phyloP scores from a whole-genome alignment of 805 yeast species.

The Tetrapisispora phaffii region DNA sequence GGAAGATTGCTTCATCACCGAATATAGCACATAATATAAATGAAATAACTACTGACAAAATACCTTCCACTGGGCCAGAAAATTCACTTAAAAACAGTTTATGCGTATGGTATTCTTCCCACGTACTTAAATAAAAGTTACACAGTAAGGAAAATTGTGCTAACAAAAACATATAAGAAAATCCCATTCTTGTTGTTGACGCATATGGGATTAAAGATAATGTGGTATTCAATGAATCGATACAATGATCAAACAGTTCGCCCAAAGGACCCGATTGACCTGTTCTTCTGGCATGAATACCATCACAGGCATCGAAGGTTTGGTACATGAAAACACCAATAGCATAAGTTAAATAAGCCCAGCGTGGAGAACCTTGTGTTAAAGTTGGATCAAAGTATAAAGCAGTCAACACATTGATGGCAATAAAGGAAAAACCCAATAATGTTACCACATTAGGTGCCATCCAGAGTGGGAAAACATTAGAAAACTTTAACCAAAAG shows the following conservation, averaged over 20 bases:
- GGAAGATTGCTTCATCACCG: conserved; percentile 67
- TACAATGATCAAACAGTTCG: conserved; percentile 87
- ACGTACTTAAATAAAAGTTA: conserved; percentile 82
- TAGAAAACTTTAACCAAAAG: conserved; percentile 69
- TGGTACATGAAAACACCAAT: conserved; percentile 82
- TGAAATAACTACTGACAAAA: conserved; percentile 47
- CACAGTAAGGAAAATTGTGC: conserved; percentile 65
- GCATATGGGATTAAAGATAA: conserved; percentile 66
- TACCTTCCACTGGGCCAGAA: conserved; percentile 95
- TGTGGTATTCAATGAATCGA: conserved; percentile 69
- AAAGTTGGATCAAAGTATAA: conserved; percentile 68
- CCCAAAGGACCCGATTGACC: conserved; percentile 95
- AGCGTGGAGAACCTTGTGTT: conserved; percentile 50
- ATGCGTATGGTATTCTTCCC: conserved; percentile 95
- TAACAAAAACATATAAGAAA: conserved; percentile 47
- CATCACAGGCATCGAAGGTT: conserved; percentile 95
- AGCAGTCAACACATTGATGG: conserved; percentile 54
- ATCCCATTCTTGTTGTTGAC: conserved; percentile 69
- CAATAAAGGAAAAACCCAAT: conserved; percentile 62
- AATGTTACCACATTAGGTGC: conserved; percentile 91
- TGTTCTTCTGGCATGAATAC: conserved; percentile 89
- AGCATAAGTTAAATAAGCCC: conserved; percentile 75
- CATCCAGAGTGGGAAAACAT: conserved; percentile 72
- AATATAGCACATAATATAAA: conserved; percentile 53
- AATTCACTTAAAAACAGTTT: conserved; percentile 66